Evolutionary conservation across 345 rosid species (phyloP), one percentile per base, ranked within the genome.

Genomic region (Lepidium africanum): DNA sequence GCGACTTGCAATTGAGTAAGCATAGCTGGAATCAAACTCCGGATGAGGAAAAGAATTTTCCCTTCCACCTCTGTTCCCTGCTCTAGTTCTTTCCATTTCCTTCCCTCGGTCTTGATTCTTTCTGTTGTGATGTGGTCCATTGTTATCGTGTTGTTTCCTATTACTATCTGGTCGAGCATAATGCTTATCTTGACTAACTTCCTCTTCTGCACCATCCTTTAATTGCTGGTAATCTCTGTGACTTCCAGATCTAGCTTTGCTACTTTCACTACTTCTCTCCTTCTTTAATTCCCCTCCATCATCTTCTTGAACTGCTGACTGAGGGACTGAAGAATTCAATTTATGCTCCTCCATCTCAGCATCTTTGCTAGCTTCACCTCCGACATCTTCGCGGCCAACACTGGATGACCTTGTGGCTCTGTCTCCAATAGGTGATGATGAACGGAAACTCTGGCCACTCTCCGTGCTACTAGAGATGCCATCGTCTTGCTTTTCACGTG

Each of bases 231-330:
- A 37, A 78, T 94, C 96, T 75, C 81, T 84, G 77, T 91, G 85
- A 81, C 91, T 87, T 25, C 88, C 90, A 42, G 96, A 89, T 81
- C 86, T 85, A 68, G 85, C 91, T 87, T 94, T 89, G 78, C 93
- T 87, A 75, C 84, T 84, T 66, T 91, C 97, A 69, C 93, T 89
- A 76, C 92, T 89, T 83, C 97, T 89, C 53, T 91, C 96, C 37
- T 87, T 87, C 80, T 80, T 91, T 40, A 81, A 78, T 52, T 85
- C 92, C 51, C 83, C 97, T 38, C 75, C 90, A 61, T 84, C 91
- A 65, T 87, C 92, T 71, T 87, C 91, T 63, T 80, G 85, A 49
- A 63, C 72, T 39, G 61, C 79, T 64, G 74, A 62, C 61, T 61
- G 82, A 54, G 80, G 87, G 30, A 61, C 61, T 63, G 50, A 75